These are phyloP conservation scores for Lentinula novae-zelandiae DNA, from an alignment of 1,284 basidiomycete genomes.

Conservation along the genomic window DNA sequence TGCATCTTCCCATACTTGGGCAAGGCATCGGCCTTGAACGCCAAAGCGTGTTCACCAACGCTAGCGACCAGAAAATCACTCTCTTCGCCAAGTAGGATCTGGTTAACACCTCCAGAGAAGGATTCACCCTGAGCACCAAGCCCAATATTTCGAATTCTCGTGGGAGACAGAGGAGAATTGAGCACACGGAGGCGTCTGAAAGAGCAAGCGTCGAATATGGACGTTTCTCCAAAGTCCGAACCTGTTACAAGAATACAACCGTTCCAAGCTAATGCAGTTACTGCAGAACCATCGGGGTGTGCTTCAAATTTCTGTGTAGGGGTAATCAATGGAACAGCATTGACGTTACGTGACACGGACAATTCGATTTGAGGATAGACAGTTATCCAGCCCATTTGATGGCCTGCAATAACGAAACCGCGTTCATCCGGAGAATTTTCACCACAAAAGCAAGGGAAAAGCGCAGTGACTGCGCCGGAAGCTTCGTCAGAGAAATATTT, in stretches of 20 bases:
- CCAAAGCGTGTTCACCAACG: slow-evolving; percentile 62
- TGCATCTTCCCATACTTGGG: slow-evolving; percentile 27
- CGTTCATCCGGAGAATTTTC: slow-evolving; percentile 25
- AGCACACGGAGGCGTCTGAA: slow-evolving; percentile 55
- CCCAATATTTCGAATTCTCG: slow-evolving; percentile 27
- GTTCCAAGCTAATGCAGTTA: slow-evolving; percentile 65
- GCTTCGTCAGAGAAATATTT: slow-evolving; percentile 36
- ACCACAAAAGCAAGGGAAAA: slow-evolving; percentile 45
- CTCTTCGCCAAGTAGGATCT: slow-evolving; percentile 56
- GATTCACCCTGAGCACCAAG: slow-evolving; percentile 23
- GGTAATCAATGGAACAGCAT: slow-evolving; percentile 16
- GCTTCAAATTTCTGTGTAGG: slow-evolving; percentile 54
- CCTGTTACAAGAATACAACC: slow-evolving; percentile 58
- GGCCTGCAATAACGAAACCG: slow-evolving; percentile 56
- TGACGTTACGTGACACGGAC: not conserved
- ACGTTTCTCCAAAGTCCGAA: slow-evolving; percentile 58
- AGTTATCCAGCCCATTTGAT: slow-evolving; percentile 54
- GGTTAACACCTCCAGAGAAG: slow-evolving; percentile 48
- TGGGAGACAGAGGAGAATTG: slow-evolving; percentile 33
- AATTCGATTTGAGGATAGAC: slow-evolving; percentile 35
- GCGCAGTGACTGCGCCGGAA: slow-evolving; percentile 48
- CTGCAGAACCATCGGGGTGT: slow-evolving; percentile 47
- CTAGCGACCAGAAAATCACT: slow-evolving; percentile 60
- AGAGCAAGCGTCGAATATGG: slow-evolving; percentile 66
- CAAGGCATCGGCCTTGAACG: slow-evolving; percentile 63